phyloP scores from a whole-genome alignment of 2,329 filamentous ascomycete species.

The Ceratocystis eucalypticola region DNA sequence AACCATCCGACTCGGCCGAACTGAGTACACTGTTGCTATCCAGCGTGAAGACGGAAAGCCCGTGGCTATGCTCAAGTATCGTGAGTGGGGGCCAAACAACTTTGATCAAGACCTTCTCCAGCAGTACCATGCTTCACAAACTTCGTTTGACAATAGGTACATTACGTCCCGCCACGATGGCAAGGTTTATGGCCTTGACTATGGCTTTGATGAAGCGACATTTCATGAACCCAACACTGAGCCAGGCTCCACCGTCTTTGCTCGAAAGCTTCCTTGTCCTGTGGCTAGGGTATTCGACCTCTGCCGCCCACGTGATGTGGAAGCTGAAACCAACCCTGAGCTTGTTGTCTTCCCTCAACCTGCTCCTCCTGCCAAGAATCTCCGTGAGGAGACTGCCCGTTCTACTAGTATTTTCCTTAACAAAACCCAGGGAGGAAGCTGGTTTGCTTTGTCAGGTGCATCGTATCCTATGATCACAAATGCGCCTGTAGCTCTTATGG shows the following conservation, averaged over 20 bases:
- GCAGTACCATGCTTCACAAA: slow-evolving; percentile 48
- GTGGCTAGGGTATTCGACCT: slow-evolving; percentile 85
- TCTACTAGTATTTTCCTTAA: slow-evolving; percentile 69
- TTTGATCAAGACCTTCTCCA: slow-evolving; percentile 74
- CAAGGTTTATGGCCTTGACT: slow-evolving; percentile 52
- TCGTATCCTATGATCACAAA: slow-evolving; percentile 77
- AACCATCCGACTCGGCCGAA: slow-evolving; percentile 69
- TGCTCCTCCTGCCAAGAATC: slow-evolving; percentile 43
- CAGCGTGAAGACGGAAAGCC: slow-evolving; percentile 59
- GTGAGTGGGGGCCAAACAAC: slow-evolving; percentile 90
- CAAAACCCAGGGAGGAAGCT: slow-evolving; percentile 70
- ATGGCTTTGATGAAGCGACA: slow-evolving; percentile 50
- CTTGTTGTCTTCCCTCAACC: slow-evolving; percentile 82
- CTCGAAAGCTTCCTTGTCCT: slow-evolving; percentile 57
- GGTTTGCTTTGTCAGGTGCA: slow-evolving; percentile 84
- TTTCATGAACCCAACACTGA: slow-evolving; percentile 17
- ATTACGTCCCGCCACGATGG: slow-evolving; percentile 81
- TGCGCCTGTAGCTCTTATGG: slow-evolving; percentile 37
- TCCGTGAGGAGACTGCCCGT: slow-evolving; percentile 38
- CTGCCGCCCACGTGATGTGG: slow-evolving; percentile 56
- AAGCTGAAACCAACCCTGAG: slow-evolving; percentile 51
- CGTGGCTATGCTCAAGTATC: slow-evolving; percentile 81
- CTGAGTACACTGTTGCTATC: slow-evolving; percentile 82
- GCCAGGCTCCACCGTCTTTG: slow-evolving; percentile 45
- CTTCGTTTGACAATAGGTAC: slow-evolving; percentile 75